These are phyloP conservation scores for Ustilago hordei DNA, from an alignment of 1,284 basidiomycete genomes.

Conservation along the genomic window DNA sequence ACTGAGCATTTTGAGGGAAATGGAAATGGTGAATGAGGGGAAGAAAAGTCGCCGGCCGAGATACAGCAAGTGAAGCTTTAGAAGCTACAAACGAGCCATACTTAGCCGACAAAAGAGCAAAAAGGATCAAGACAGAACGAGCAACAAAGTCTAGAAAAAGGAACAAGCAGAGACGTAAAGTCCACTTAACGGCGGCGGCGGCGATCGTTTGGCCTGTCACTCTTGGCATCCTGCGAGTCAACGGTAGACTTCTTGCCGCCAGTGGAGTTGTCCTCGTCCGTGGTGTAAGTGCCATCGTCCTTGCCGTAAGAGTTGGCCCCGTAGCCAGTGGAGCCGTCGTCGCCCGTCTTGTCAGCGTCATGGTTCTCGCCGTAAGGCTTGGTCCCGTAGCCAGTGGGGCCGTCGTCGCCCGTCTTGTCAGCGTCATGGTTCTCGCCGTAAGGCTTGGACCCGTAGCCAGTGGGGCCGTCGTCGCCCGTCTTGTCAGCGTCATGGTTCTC, in stretches of 20 bases:
- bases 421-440: no score
- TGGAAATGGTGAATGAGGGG: constrained; percentile 1
- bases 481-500: no score
- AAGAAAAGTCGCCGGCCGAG: background rate
- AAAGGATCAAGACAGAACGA: background rate
- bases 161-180: background rate
- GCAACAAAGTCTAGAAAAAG: background rate
- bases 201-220: background rate
- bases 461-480: no score
- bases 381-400: no score
- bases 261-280: background rate
- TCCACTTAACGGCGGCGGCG: constrained; percentile 3
- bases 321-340: no score
- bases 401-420: no score
- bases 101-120: background rate
- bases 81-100: background rate
- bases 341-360: no score
- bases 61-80: background rate
- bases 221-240: background rate
- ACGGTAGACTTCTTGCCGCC: no score
- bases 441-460: no score
- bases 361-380: no score
- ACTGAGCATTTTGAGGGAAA: constrained; percentile 17
- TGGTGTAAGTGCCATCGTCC: no score
- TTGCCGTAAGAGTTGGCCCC: no score